Evolutionary conservation across 495 filamentous ascomycete species (phyloP), one percentile per base, ranked within the genome.

Genomic region (Trichoderma parareesei): DNA sequence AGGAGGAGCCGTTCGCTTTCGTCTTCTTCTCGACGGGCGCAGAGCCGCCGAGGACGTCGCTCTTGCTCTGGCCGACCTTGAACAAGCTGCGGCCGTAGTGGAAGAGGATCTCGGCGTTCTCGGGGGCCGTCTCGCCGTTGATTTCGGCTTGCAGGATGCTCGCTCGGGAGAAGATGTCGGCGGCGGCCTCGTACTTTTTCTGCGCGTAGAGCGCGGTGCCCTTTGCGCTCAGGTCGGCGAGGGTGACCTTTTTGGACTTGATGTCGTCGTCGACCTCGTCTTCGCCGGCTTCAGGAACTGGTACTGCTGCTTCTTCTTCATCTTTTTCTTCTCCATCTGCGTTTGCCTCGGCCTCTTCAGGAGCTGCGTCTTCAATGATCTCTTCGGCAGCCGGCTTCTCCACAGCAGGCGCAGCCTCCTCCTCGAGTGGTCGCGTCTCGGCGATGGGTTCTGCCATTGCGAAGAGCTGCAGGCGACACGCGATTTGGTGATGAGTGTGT

Each of bases 61-160:
- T 96, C 72, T 94, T 97, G 75, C 84, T 88, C 68, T 97, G 88
- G 20, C 92, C 94, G 65, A 97, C 89, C 71, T 93, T 90, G 81
- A 94, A 97, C 16, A 98, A 81, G 48, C 90, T 88, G 70, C 93
- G 90, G 18, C 95, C 94, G 76, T 99, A 99, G 63, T 88, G 83
- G 74, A 92, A 99, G 16, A 98, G 85, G 38, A 99, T 80, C 70
- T 96, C 92, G 16, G 93, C 93, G 68, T 99, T 98, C 41, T 89
- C 86, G 5, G 90, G 84, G 55, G 86, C 87, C 80, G 95, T 85
- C 76, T 98, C 95, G 71, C 93, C 94, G 76, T 97, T 91, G 72
- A 97, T 80, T 73, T 90, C 85, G 61, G 90, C 91, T 72, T 99
- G 94, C 65, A 97, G 79, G 72, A 94, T 92, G 48, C 90, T 89